These are phyloP conservation scores for Nyssa sinensis DNA, from an alignment of 148 eudicot species.

Conservation along the genomic window DNA sequence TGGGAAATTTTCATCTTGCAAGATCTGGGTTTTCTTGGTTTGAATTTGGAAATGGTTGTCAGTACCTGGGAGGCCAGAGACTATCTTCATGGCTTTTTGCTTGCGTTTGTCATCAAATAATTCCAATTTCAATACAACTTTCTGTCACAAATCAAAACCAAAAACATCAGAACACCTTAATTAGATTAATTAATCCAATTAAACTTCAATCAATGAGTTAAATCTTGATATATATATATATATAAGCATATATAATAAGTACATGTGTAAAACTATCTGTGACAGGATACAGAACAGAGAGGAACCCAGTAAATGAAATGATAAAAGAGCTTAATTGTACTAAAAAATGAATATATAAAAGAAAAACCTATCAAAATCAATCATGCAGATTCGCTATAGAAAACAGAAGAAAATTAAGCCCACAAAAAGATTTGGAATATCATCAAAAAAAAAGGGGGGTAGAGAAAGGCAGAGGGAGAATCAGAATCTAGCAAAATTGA, in stretches of 20 bases:
- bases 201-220: background rate
- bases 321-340: background rate
- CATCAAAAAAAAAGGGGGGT: background rate
- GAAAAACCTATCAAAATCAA: too few relatives aligned
- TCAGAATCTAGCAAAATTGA: slow-evolving; percentile 3
- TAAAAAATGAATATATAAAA: too few relatives aligned
- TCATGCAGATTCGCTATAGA: background rate
- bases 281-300: background rate
- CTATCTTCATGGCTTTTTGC: slow-evolving; percentile 71
- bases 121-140: slow-evolving; percentile 59
- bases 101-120: slow-evolving; percentile 60
- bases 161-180: background rate
- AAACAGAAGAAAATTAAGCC: too few relatives aligned
- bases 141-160: slow-evolving; percentile 24
- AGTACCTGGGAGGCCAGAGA: slow-evolving; percentile 59
- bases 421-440: too few relatives aligned
- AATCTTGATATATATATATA: too few relatives aligned
- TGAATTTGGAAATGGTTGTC: background rate
- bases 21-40: background rate
- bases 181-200: background rate
- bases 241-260: background rate
- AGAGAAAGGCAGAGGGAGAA: background rate
- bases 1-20: background rate
- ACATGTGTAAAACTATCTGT: background rate
- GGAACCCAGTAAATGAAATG: background rate